Base-by-base conservation (phyloP, 1,284 basidiomycete genomes). In the Fereydounia khargensis region DNA sequence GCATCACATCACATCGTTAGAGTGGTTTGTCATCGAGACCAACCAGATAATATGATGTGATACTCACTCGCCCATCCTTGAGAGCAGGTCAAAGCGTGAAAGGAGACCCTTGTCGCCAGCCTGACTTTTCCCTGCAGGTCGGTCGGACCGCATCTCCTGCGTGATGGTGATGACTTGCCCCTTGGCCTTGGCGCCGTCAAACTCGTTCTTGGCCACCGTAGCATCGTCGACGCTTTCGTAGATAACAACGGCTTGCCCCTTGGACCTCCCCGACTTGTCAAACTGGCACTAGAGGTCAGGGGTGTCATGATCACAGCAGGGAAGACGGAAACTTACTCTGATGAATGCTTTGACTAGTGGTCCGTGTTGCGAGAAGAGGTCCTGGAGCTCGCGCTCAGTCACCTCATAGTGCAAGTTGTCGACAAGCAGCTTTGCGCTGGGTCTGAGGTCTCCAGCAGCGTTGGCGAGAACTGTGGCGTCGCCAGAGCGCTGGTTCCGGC, bases 381-480 rank as follows among this genome's bases (percentile, higher is more conserved):
- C 40, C 21, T 52, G 40, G 38, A 70, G 56, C 78, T 96, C 91
- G 79, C 85, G 85, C 70, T 86, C 82, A 48, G 86, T 88, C 39
- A 97, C 85, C 69, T 96, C 91, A 69, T 95, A 97, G 78, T 97
- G 92, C 68, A 97, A 71, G 77, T 91, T 91, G 57, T 87, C 85
- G 61, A 96, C 85, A 62, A 86, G 77, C 60, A 96, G 83, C 71
- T 70, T 68, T 32, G 44, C 54, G 0, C 59, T 64, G 9, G 60
- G 56, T 11, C 45, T 62, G 46, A 57, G 44, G 35, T n/a, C 56
- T 37, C 21, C 43, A 37, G 2, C 37, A 25, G 14, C 27, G 41
- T 22, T 45, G 36, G 20, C 47, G 47, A n/a, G 43, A 42, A 4
- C 34, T 40, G 9, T 34, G 47, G 31, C 27, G 42, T 6, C 7